These are phyloP conservation scores for Carallia pectinifolia DNA, from an alignment of 345 rosid species.

Conservation along the genomic window DNA sequence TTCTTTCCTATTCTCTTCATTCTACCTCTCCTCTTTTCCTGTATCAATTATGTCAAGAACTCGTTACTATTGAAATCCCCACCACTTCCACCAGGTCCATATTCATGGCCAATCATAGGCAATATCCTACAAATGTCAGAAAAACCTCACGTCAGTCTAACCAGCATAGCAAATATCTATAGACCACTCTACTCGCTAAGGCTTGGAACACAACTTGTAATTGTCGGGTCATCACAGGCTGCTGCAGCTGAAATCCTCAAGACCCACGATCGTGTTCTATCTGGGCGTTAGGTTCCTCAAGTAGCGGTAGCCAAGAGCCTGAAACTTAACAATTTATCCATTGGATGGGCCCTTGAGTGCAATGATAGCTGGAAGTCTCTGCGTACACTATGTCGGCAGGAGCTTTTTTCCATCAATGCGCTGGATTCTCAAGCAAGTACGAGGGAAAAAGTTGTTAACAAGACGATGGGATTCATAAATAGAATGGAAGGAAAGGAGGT, in stretches of 20 bases:
- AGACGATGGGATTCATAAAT: conserved; percentile 11
- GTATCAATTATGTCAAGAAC: neutral
- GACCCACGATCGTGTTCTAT: conserved; percentile 27
- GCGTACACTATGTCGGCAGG: conserved; percentile 8
- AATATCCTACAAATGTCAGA: conserved; percentile 14
- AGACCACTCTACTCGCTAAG: conserved; percentile 27
- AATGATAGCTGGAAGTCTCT: conserved; percentile 10
- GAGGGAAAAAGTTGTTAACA: conserved; percentile 8
- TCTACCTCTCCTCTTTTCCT: neutral
- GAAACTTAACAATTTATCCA: conserved; percentile 5
- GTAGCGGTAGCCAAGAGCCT: neutral
- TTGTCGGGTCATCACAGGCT: conserved; percentile 23
- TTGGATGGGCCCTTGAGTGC: conserved; percentile 17
- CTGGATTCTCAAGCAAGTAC: conserved; percentile 4
- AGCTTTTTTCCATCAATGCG: conserved; percentile 10
- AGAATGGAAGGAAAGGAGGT: conserved; percentile 10
- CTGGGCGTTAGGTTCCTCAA: conserved; percentile 13
- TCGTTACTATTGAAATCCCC: neutral
- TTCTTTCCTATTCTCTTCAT: neutral
- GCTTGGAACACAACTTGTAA: conserved; percentile 23
- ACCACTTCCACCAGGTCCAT: conserved; percentile 27
- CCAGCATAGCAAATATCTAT: conserved; percentile 5
- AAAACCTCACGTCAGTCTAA: conserved; percentile 11
- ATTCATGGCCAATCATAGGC: conserved; percentile 27
- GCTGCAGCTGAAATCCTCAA: conserved; percentile 29